Conservation (phyloP, 1,284 basidiomycete species). For the Ganoderma boninense region DNA sequence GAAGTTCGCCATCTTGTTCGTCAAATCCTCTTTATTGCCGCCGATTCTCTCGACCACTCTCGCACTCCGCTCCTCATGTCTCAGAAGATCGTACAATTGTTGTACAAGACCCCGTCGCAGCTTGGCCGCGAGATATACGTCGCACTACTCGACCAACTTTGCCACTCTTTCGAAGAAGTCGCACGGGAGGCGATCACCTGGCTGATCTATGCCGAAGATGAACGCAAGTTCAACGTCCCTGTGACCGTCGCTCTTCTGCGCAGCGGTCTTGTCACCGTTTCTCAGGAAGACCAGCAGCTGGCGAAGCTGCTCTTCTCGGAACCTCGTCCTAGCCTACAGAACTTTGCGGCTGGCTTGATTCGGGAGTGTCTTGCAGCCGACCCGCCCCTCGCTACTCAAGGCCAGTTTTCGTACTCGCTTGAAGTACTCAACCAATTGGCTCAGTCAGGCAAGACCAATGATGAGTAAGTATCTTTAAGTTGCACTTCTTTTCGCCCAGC, state of each 20-base stretch:
- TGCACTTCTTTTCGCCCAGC: slow-evolving; percentile 8
- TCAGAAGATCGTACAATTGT: slow-evolving; percentile 90
- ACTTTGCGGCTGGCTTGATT: slow-evolving; percentile 87
- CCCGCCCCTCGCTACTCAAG: slow-evolving; percentile 81
- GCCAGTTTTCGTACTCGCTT: slow-evolving; percentile 84
- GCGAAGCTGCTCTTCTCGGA: slow-evolving; percentile 89
- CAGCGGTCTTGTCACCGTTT: slow-evolving; percentile 82
- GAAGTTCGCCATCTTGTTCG: slow-evolving; percentile 87
- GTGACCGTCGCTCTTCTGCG: slow-evolving; percentile 92
- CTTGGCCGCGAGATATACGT: slow-evolving; percentile 94
- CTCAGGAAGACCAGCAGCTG: slow-evolving; percentile 90
- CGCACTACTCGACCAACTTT: slow-evolving; percentile 88
- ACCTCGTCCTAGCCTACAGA: slow-evolving; percentile 80
- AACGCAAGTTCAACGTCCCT: slow-evolving; percentile 97
- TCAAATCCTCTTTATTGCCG: slow-evolving; percentile 83
- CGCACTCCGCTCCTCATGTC: slow-evolving; percentile 93
- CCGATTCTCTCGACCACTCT: slow-evolving; percentile 81
- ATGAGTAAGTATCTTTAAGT: slow-evolving; percentile 64
- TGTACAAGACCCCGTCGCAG: slow-evolving; percentile 87
- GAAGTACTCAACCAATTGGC: slow-evolving; percentile 82
- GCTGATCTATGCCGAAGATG: slow-evolving; percentile 97
- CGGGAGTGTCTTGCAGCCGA: slow-evolving; percentile 87
- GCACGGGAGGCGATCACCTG: slow-evolving; percentile 97
- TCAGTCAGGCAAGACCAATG: slow-evolving; percentile 81
- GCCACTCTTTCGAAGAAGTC: slow-evolving; percentile 90